A percentile compares a stretch with the other conserved stretches of the same genome.
These are phyloP conservation scores for Pyronema domesticum DNA, from an alignment of 495 filamentous ascomycete genomes.

Conservation along the genomic window DNA sequence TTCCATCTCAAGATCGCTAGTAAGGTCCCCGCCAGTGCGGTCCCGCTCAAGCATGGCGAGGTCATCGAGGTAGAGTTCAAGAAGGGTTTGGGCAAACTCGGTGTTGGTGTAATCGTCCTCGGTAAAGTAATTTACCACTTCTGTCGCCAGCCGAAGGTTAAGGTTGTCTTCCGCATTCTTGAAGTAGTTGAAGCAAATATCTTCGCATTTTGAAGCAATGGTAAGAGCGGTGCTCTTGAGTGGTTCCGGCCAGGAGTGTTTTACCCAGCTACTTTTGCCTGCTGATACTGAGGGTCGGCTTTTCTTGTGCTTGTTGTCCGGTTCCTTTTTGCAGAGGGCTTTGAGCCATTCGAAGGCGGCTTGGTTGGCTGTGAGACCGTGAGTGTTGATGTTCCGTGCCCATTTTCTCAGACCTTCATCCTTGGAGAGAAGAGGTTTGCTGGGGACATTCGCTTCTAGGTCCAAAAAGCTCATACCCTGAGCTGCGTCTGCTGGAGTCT, in stretches of 20 bases:
- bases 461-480: conserved; percentile 25
- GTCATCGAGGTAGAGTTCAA: conserved; percentile 64
- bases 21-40: conserved; percentile 9
- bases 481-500: conserved; percentile 20
- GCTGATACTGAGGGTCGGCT: neutral
- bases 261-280: conserved; percentile 17
- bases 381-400: conserved; percentile 34
- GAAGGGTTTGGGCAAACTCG: conserved; percentile 56
- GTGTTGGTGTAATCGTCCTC: conserved; percentile 20
- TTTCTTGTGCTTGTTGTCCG: conserved; percentile 14
- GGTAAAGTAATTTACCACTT: conserved; percentile 4
- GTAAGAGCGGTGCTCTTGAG: conserved; percentile 11
- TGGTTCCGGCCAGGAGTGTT: conserved; percentile 19
- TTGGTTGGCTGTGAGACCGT: conserved; percentile 44
- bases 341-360: conserved; percentile 47
- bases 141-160: neutral
- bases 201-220: conserved; percentile 17
- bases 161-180: conserved; percentile 9
- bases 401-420: conserved; percentile 41
- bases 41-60: conserved; percentile 15
- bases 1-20: conserved; percentile 38
- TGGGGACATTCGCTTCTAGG: conserved; percentile 18
- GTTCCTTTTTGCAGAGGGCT: conserved; percentile 34
- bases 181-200: conserved; percentile 17
- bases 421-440: conserved; percentile 32